phyloP scores from a whole-genome alignment of 495 filamentous ascomycete species.

The Penicillium nucicola region DNA sequence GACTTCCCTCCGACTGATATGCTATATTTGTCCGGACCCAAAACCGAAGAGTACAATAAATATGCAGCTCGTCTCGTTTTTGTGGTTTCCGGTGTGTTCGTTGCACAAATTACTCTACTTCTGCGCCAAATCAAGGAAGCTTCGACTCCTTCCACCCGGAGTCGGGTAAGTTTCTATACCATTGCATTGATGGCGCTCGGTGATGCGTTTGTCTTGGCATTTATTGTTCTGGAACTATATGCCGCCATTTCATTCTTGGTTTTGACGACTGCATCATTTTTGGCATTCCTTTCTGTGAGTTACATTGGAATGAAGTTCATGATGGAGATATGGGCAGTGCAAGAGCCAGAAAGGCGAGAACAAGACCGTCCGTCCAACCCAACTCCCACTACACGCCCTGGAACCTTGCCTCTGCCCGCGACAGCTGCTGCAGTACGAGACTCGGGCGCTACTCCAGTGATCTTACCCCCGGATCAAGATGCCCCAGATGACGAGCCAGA shows the following conservation, averaged over 20 bases:
- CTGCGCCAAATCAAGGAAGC: constrained; percentile 87
- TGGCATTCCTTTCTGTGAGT: constrained; percentile 68
- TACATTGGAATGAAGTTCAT: constrained; percentile 81
- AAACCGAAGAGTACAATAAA: constrained; percentile 70
- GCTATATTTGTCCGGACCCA: constrained; percentile 70
- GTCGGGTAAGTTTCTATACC: constrained; percentile 86
- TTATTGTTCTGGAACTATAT: constrained; percentile 62
- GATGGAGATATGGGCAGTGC: constrained; percentile 81
- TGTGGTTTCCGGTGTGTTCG: constrained; percentile 58
- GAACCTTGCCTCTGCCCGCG: constrained; percentile 59
- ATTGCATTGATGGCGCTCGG: constrained; percentile 81
- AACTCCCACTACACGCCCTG: constrained; percentile 27
- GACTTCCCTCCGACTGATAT: constrained; percentile 61
- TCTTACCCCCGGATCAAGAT: constrained; percentile 83
- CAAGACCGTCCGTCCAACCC: constrained; percentile 35
- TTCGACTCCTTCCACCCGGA: constrained; percentile 89
- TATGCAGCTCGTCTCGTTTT: constrained; percentile 66
- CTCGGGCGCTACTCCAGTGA: constrained; percentile 60
- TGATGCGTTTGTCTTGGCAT: constrained; percentile 67
- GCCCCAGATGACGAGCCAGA: constrained; percentile 41
- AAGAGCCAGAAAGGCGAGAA: constrained; percentile 75
- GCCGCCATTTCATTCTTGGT: constrained; percentile 65
- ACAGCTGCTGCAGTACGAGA: constrained; percentile 50
- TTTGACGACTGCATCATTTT: constrained; percentile 64
- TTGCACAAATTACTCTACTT: constrained; percentile 70